A percentile compares a stretch with the other conserved stretches of the same genome.
Evolutionary conservation across 805 yeast species (phyloP).

Genomic region (Brettanomyces anomalus): DNA sequence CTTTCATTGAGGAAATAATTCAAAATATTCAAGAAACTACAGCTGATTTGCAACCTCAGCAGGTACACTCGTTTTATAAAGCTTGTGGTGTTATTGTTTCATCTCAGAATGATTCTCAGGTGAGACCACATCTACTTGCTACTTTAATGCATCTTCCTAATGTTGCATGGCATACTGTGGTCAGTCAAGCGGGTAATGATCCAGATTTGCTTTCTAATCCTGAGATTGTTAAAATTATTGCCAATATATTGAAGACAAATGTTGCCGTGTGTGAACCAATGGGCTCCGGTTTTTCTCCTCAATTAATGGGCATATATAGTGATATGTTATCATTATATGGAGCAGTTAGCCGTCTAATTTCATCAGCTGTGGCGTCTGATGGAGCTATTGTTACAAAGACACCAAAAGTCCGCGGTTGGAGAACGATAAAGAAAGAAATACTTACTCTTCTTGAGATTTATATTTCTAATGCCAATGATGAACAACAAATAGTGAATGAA

Average conservation of each 20-base stretch:
- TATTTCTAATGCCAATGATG: conserved; percentile 76
- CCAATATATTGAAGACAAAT: conserved; percentile 90
- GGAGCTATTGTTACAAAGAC: conserved; percentile 90
- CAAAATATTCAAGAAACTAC: conserved; percentile 77
- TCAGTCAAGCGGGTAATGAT: conserved; percentile 75
- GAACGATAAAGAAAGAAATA: conserved; percentile 94
- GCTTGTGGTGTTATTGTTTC: conserved; percentile 93
- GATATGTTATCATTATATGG: conserved; percentile 85
- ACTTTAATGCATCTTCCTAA: conserved; percentile 90
- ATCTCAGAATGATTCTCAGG: conserved; percentile 66
- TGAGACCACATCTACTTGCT: conserved; percentile 60
- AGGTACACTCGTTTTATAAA: conserved; percentile 94
- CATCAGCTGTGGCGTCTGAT: conserved; percentile 66
- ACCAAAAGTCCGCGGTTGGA: conserved; percentile 87
- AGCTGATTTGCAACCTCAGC: conserved; percentile 91
- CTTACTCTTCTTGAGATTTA: conserved; percentile 84
- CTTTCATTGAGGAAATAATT: conserved; percentile 87
- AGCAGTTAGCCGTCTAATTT: conserved; percentile 82
- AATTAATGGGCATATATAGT: conserved; percentile 75
- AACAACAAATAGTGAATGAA: conserved; percentile 74
- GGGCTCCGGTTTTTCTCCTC: conserved; percentile 87
- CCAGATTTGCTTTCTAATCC: conserved; percentile 66
- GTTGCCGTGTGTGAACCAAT: conserved; percentile 91
- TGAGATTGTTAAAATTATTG: conserved; percentile 86
- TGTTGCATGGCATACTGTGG: conserved; percentile 88